phyloP scores from a whole-genome alignment of 371 early-diverging fungal genomes.

The Mucor indicus region DNA sequence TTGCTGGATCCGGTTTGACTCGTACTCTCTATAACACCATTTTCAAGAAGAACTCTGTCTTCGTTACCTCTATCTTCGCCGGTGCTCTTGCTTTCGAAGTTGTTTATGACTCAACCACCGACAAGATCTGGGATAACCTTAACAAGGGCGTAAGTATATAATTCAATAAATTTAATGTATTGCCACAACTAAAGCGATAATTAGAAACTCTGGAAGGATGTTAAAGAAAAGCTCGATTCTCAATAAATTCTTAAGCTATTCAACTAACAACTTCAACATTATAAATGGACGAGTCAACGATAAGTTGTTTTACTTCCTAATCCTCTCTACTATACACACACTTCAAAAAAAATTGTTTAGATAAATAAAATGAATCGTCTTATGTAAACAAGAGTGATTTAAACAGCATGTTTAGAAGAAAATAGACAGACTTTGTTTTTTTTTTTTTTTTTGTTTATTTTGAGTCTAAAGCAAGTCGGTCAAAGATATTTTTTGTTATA shows the following conservation, averaged over 20 bases:
- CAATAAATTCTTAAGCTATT: background rate
- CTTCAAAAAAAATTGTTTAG: too few species aligned
- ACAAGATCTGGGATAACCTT: slow-evolving; percentile 70
- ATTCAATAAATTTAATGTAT: too few species aligned
- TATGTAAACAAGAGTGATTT: too few species aligned
- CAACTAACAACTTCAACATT: background rate
- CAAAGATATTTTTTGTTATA: slow-evolving; percentile 55
- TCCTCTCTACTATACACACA: too few species aligned
- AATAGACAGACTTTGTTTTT: background rate
- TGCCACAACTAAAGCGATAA: too few species aligned
- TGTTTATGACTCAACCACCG: slow-evolving; percentile 65
- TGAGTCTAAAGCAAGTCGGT: background rate
- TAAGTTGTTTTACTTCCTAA: background rate
- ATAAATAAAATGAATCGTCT: too few species aligned
- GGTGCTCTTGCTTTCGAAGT: slow-evolving; percentile 80
- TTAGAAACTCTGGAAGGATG: too few species aligned
- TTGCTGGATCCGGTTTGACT: slow-evolving; percentile 36
- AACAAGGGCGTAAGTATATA: slow-evolving; percentile 81
- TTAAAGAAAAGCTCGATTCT: too few species aligned
- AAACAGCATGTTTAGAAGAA: too few species aligned
- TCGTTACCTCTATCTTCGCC: slow-evolving; percentile 69
- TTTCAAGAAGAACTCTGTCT: slow-evolving; percentile 74
- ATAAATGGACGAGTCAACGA: too few species aligned
- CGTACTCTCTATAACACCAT: slow-evolving; percentile 63
- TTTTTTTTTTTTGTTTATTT: background rate